These are phyloP conservation scores for Jatropha multifida DNA, from an alignment of 441 rosid species.

Conservation along the genomic window DNA sequence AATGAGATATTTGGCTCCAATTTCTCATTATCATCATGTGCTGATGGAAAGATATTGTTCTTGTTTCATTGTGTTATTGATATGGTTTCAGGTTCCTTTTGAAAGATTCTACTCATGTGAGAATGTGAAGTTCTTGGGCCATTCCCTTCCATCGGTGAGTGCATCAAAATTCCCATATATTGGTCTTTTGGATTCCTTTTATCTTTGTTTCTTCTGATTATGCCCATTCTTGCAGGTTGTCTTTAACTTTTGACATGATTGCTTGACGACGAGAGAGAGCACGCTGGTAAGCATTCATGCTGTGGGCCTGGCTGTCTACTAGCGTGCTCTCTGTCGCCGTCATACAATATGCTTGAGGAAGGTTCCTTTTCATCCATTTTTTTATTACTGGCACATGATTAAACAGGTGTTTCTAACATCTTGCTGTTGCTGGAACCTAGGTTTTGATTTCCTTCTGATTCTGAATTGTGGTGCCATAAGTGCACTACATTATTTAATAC, in stretches of 20 bases:
- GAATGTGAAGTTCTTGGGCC: not conserved
- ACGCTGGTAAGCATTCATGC: constrained; percentile 39
- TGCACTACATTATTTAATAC: not conserved
- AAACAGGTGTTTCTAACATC: not conserved
- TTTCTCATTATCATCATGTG: no score
- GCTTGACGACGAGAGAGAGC: constrained; percentile 66
- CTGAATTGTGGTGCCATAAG: no score
- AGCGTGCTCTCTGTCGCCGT: constrained; percentile 48
- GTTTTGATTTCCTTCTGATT: not conserved
- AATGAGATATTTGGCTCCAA: no score
- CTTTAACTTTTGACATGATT: constrained; percentile 18
- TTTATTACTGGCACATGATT: not conserved
- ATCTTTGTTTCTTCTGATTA: not conserved
- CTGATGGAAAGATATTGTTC: no score
- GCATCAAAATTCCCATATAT: not conserved
- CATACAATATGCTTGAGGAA: constrained; percentile 22
- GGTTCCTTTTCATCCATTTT: not conserved
- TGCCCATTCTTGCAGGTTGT: constrained; percentile 10
- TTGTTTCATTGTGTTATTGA: not conserved
- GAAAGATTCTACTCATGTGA: not conserved
- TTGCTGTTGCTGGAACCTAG: not conserved
- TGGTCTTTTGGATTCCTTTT: not conserved
- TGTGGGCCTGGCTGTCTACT: constrained; percentile 32
- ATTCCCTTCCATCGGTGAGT: not conserved
- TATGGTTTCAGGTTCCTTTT: not conserved